Evolutionary conservation across 495 filamentous ascomycete species (phyloP).

Genomic region (Tuber magnatum): DNA sequence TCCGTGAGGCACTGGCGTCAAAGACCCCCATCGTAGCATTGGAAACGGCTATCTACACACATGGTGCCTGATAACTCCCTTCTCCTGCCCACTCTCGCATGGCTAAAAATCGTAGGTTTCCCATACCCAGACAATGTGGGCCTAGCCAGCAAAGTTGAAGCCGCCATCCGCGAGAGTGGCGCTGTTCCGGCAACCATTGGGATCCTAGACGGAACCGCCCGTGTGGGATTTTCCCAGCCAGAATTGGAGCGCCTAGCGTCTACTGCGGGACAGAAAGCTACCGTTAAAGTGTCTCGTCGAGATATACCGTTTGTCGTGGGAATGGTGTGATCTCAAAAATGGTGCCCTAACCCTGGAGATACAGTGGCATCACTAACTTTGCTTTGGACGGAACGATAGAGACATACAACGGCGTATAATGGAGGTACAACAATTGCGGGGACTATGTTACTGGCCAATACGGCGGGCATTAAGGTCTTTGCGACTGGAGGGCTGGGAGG

Average conservation of each 20-base stretch:
- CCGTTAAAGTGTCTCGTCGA: slow-evolving; percentile 74
- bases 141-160: slow-evolving; percentile 64
- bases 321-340: slow-evolving; percentile 50
- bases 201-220: slow-evolving; percentile 70
- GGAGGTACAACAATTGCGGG: slow-evolving; percentile 90
- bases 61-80: slow-evolving; percentile 49
- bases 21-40: slow-evolving; percentile 80
- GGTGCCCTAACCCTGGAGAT: background rate
- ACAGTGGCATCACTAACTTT: slow-evolving; percentile 16
- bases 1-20: slow-evolving; percentile 62
- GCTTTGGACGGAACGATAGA: slow-evolving; percentile 57
- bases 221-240: slow-evolving; percentile 52
- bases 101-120: slow-evolving; percentile 55
- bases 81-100: slow-evolving; percentile 17
- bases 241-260: slow-evolving; percentile 65
- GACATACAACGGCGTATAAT: slow-evolving; percentile 49
- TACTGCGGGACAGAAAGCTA: slow-evolving; percentile 56
- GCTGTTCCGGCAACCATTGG: slow-evolving; percentile 90
- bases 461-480: slow-evolving; percentile 88
- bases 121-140: slow-evolving; percentile 72
- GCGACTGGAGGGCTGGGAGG: slow-evolving; percentile 80
- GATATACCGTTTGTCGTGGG: slow-evolving; percentile 78
- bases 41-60: slow-evolving; percentile 83
- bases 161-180: slow-evolving; percentile 67
- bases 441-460: slow-evolving; percentile 80